A percentile compares a stretch with the other conserved stretches of the same genome.
These are phyloP conservation scores for Peltaster fructicola DNA, from an alignment of 2,329 filamentous ascomycete species.

Conservation along the genomic window DNA sequence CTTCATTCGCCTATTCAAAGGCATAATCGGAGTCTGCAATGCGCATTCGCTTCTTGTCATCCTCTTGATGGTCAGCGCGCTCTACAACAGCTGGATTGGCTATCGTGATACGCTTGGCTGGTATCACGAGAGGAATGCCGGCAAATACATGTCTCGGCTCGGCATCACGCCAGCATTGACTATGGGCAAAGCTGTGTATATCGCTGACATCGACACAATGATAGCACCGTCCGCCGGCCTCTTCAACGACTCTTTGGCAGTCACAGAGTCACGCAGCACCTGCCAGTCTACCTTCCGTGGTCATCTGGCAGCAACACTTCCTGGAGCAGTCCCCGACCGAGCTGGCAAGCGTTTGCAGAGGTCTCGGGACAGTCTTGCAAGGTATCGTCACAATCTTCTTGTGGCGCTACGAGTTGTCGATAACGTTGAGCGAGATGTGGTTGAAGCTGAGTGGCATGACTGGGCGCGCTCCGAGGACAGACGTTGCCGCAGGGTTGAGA, in stretches of 20 bases:
- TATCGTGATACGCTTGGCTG: conserved; percentile 57
- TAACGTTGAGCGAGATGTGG: conserved; percentile 67
- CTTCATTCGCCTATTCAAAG: conserved; percentile 19
- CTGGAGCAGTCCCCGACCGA: conserved; percentile 4
- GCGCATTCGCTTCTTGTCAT: conserved; percentile 59
- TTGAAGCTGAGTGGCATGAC: conserved; percentile 80
- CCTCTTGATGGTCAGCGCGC: conserved; percentile 48
- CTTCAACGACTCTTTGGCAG: conserved; percentile 7
- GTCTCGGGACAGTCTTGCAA: conserved; percentile 66
- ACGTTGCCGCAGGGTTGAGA: conserved; percentile 49
- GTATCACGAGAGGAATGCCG: conserved; percentile 72
- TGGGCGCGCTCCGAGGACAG: conserved; percentile 69
- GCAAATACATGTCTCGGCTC: conserved; percentile 62
- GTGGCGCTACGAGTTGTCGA: conserved; percentile 86
- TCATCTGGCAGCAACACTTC: conserved; percentile 8
- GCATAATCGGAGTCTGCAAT: conserved; percentile 13
- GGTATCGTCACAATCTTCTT: conserved; percentile 75
- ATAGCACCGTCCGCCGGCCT: conserved; percentile 19
- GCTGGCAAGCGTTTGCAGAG: conserved; percentile 42
- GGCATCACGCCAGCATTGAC: conserved; percentile 62
- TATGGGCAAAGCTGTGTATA: conserved; percentile 74
- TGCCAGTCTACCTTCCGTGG: conserved; percentile 19
- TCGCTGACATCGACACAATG: conserved; percentile 58
- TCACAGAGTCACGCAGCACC: conserved; percentile 5
- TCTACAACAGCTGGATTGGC: conserved; percentile 59